Percentiles rank a stretch among this genome's conserved stretches.
Conservation (phyloP, 495 filamentous ascomycete species). For the Darksidea phi region DNA sequence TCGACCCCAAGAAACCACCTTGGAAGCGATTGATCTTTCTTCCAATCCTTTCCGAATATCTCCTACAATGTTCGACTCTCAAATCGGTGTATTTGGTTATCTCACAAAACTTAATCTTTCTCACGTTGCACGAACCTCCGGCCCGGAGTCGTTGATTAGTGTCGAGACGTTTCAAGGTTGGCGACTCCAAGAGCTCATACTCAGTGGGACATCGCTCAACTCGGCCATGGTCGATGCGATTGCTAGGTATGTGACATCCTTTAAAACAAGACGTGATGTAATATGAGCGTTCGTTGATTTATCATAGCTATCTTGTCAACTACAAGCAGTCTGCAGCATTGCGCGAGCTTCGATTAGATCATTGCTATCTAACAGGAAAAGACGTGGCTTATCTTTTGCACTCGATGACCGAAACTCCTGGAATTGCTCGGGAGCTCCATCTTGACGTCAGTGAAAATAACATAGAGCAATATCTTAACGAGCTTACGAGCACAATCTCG, state of each 20-base stretch:
- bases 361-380: constrained; percentile 75
- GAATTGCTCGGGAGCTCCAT: constrained; percentile 64
- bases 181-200: constrained; percentile 70
- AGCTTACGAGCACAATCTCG: constrained; percentile 67
- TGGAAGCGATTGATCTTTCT: constrained; percentile 76
- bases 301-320: constrained; percentile 32
- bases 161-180: constrained; percentile 67
- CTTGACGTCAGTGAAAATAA: constrained; percentile 80
- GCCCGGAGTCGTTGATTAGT: constrained; percentile 62
- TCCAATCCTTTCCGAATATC: constrained; percentile 72
- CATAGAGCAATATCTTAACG: constrained; percentile 68
- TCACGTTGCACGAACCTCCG: constrained; percentile 61
- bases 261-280: background rate
- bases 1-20: constrained; percentile 63
- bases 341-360: constrained; percentile 67
- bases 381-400: constrained; percentile 76
- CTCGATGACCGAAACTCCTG: constrained; percentile 59
- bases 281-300: background rate
- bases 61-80: constrained; percentile 59
- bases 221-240: constrained; percentile 42
- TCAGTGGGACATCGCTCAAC: constrained; percentile 66
- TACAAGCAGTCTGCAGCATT: constrained; percentile 61
- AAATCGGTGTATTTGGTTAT: constrained; percentile 66
- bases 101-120: constrained; percentile 72
- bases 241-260: constrained; percentile 35